A percentile compares a stretch with the other conserved stretches of the same genome.
Conservation (phyloP, 768 basidiomycete species). For the Trametes maxima region DNA sequence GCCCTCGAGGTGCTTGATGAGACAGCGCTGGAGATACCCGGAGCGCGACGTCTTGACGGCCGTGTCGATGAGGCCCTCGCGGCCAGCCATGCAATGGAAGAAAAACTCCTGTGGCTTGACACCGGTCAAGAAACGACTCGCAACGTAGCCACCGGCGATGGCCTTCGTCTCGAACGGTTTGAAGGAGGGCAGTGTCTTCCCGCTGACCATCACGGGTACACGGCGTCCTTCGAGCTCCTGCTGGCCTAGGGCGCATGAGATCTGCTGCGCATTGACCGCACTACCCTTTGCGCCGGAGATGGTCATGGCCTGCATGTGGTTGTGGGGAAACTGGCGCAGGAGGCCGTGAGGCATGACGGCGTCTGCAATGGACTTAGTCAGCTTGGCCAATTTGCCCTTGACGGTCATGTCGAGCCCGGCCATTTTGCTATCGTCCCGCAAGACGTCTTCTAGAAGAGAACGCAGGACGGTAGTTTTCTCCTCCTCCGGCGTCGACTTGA, state of each 20-base stretch:
- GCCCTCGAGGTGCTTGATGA: slow-evolving; percentile 98
- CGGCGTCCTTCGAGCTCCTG: slow-evolving; percentile 98
- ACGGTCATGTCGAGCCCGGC: slow-evolving; percentile 93
- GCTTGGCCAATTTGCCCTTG: slow-evolving; percentile 80
- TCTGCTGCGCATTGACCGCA: slow-evolving; percentile 95
- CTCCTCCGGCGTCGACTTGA: slow-evolving; percentile 49
- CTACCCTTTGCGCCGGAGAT: slow-evolving; percentile 98
- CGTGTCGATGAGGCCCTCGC: slow-evolving; percentile 98
- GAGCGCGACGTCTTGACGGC: slow-evolving; percentile 99
- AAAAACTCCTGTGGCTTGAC: slow-evolving; percentile 99
- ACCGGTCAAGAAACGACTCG: slow-evolving; percentile 97
- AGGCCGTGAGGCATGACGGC: slow-evolving; percentile 84
- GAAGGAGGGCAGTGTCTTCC: slow-evolving; percentile 97
- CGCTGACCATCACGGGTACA: slow-evolving; percentile 98
- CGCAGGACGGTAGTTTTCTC: slow-evolving; percentile 62
- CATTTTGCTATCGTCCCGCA: slow-evolving; percentile 96
- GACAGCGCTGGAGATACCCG: slow-evolving; percentile 95
- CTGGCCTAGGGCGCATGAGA: slow-evolving; percentile 97
- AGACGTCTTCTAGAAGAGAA: slow-evolving; percentile 82
- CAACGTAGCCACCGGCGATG: slow-evolving; percentile 97
- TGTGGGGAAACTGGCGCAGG: slow-evolving; percentile 92
- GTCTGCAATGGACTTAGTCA: slow-evolving; percentile 90
- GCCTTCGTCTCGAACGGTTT: slow-evolving; percentile 97
- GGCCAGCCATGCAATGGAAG: slow-evolving; percentile 99
- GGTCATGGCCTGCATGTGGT: slow-evolving; percentile 99